phyloP scores from a whole-genome alignment of 2,329 filamentous ascomycete species.

The Ascosphaera apis region DNA sequence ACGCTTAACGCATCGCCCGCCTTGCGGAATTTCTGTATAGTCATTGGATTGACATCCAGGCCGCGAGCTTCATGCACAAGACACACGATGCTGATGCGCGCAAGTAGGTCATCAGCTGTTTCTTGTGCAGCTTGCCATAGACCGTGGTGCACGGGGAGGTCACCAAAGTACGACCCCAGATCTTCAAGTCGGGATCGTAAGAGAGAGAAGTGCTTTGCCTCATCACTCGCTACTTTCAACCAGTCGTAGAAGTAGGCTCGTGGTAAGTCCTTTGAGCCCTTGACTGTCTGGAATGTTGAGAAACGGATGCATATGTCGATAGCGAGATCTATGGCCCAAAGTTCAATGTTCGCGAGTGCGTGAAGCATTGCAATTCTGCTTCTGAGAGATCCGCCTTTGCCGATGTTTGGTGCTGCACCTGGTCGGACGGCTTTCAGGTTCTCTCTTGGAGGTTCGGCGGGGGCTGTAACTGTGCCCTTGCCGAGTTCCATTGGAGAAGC shows the following conservation, averaged over 20 bases:
- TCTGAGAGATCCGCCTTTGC: slow-evolving; percentile 21
- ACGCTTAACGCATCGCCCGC: slow-evolving; percentile 19
- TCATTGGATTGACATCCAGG: slow-evolving; percentile 25
- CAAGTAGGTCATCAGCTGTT: slow-evolving; percentile 22
- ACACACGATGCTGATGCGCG: slow-evolving; percentile 24
- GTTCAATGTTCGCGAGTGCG: slow-evolving; percentile 25
- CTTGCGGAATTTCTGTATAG: slow-evolving; percentile 24
- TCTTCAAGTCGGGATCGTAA: slow-evolving; percentile 23
- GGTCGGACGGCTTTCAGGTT: slow-evolving; percentile 18
- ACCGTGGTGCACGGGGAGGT: slow-evolving; percentile 23
- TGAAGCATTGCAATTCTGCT: slow-evolving; percentile 25
- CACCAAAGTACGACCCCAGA: slow-evolving; percentile 22
- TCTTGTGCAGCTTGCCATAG: slow-evolving; percentile 22
- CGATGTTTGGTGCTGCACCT: slow-evolving; percentile 18
- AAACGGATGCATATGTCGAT: slow-evolving; percentile 26
- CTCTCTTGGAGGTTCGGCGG: slow-evolving; percentile 20
- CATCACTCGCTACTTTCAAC: slow-evolving; percentile 25
- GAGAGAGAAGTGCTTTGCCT: slow-evolving; percentile 26
- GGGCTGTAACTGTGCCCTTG: slow-evolving; percentile 14
- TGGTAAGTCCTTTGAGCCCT: slow-evolving; percentile 13
- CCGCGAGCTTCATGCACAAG: slow-evolving; percentile 26
- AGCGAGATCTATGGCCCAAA: slow-evolving; percentile 26
- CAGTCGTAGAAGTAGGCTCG: slow-evolving; percentile 26
- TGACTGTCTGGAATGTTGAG: slow-evolving; percentile 19
- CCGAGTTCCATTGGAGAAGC: slow-evolving; percentile 21